Conservation (phyloP, 1,284 basidiomycete genomes). For the Coniophora puteana region DNA sequence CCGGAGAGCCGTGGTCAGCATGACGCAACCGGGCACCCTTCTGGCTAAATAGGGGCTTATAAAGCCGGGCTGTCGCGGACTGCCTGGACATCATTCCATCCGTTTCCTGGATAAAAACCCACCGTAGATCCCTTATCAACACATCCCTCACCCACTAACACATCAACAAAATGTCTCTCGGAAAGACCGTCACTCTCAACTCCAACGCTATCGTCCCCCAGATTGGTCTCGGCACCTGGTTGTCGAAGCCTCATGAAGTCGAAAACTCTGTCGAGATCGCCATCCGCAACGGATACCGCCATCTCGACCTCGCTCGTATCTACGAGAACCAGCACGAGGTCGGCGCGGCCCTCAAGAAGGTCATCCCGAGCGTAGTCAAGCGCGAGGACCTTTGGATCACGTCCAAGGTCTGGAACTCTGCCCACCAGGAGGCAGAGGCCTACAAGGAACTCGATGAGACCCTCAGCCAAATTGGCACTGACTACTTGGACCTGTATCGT, state of each 20-base stretch:
- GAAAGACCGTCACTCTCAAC: conserved; percentile 50
- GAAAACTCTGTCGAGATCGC: conserved; percentile 74
- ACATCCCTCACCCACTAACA: neutral
- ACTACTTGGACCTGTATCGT: conserved; percentile 82
- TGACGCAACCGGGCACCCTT: neutral
- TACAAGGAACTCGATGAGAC: conserved; percentile 76
- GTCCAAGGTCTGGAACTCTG: conserved; percentile 77
- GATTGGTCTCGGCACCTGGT: conserved; percentile 84
- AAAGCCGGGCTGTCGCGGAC: neutral
- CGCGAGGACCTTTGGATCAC: conserved; percentile 85
- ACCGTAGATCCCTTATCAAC: neutral
- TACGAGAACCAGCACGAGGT: conserved; percentile 78
- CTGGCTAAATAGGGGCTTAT: neutral
- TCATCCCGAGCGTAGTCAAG: conserved; percentile 74
- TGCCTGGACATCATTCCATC: neutral
- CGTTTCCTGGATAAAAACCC: too few relatives aligned
- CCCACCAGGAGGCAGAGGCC: conserved; percentile 58
- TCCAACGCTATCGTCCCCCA: conserved; percentile 56
- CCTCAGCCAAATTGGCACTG: conserved; percentile 63
- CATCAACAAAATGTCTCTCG: conserved; percentile 54
- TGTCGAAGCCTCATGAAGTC: conserved; percentile 74
- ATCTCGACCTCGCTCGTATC: conserved; percentile 76
- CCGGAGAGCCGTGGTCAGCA: neutral
- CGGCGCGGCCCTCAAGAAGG: conserved; percentile 69
- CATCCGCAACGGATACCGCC: conserved; percentile 71